Conservation (phyloP, 176 grass and related monocot genomes). For the Juncus inflexus region DNA sequence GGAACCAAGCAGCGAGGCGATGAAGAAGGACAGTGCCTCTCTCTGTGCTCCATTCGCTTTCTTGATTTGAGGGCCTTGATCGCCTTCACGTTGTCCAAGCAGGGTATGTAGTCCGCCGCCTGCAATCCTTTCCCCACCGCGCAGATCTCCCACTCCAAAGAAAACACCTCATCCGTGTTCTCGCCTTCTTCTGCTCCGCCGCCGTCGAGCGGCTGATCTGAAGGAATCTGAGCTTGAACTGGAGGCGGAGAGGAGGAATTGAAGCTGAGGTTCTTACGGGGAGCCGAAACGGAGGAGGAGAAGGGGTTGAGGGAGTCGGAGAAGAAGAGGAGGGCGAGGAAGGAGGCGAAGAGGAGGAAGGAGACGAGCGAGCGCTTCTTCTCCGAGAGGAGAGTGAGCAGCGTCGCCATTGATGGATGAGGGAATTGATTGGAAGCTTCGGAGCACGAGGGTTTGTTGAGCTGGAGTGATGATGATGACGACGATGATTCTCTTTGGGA, state of each 20-base stretch:
- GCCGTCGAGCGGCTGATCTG: slow-evolving; percentile 2
- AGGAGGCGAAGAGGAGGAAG: slow-evolving; percentile 32
- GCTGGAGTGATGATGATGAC: not conserved
- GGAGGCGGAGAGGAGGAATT: slow-evolving; percentile 18
- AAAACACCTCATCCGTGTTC: slow-evolving; percentile 27
- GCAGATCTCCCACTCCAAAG: slow-evolving; percentile 55
- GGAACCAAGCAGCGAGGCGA: slow-evolving; percentile 66
- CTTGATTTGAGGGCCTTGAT: slow-evolving; percentile 62
- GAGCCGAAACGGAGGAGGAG: slow-evolving; percentile 15
- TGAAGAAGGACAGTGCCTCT: slow-evolving; percentile 73
- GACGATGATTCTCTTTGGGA: no score
- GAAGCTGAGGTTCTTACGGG: slow-evolving; percentile 15
- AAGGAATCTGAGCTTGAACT: not conserved
- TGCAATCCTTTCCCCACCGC: slow-evolving; percentile 46
- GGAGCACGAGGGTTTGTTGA: not conserved
- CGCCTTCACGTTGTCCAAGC: slow-evolving; percentile 78
- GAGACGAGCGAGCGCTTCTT: slow-evolving; percentile 36
- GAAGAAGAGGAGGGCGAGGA: slow-evolving; percentile 41
- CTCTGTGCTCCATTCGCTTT: slow-evolving; percentile 85
- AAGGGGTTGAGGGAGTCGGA: slow-evolving; percentile 10
- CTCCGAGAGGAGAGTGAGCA: slow-evolving; percentile 45
- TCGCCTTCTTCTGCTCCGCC: slow-evolving; percentile 1
- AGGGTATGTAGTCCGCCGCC: slow-evolving; percentile 77
- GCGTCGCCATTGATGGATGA: slow-evolving; percentile 29
- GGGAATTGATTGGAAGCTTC: not conserved